These are phyloP conservation scores for Leucocoprinus sp. DNA, from an alignment of 768 basidiomycete species.

Conservation along the genomic window DNA sequence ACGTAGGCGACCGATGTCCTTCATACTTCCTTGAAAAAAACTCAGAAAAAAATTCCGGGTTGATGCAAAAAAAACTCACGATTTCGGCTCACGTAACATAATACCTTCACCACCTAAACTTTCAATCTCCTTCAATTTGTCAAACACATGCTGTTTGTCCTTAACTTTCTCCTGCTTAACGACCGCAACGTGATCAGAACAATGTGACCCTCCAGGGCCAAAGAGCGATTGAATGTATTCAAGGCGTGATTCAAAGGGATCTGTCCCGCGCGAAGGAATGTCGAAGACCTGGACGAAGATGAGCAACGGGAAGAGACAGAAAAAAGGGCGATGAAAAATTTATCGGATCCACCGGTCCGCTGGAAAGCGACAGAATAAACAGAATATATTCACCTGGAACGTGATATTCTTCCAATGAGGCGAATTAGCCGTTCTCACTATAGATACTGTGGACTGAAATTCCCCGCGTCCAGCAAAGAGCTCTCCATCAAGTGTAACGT, in stretches of 20 bases:
- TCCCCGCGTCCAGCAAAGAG: conserved; percentile 49
- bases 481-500: conserved; percentile 51
- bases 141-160: conserved; percentile 42
- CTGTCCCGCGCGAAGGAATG: conserved; percentile 37
- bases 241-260: conserved; percentile 46
- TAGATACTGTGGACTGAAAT: conserved; percentile 51
- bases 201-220: conserved; percentile 36
- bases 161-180: conserved; percentile 40
- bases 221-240: conserved; percentile 36
- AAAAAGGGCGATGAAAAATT: no score
- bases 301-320: not conserved
- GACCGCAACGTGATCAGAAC: conserved; percentile 33
- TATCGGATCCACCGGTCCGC: no score
- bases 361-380: not conserved
- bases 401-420: conserved; percentile 48
- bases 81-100: conserved; percentile 45
- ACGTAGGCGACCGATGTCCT: conserved; percentile 35
- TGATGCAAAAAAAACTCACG: conserved; percentile 24
- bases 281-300: conserved; percentile 40
- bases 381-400: conserved; percentile 36
- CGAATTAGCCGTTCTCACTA: conserved; percentile 51
- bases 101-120: conserved; percentile 48
- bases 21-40: conserved; percentile 28
- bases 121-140: conserved; percentile 47
- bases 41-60: not conserved